phyloP scores from a whole-genome alignment of 2,329 filamentous ascomycete species.

The Microsporum ferrugineum region DNA sequence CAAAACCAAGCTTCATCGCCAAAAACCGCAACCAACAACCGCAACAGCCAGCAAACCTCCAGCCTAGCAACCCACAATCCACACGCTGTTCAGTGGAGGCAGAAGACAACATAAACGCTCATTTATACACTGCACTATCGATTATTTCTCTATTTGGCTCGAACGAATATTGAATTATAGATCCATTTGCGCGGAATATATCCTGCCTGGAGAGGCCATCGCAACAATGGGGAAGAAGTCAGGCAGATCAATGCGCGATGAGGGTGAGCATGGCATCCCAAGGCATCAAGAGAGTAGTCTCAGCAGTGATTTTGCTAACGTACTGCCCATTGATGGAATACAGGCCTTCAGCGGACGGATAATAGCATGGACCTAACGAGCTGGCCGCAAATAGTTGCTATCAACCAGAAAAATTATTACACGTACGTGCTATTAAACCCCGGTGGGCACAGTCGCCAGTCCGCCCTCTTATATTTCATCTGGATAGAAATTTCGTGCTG shows the following conservation, averaged over 20 bases:
- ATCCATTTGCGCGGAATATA: neutral
- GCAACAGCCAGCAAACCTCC: neutral
- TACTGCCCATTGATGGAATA: neutral
- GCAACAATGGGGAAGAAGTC: slow-evolving; percentile 2
- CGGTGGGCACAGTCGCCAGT: neutral
- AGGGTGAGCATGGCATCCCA: slow-evolving; percentile 32
- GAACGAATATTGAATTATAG: neutral
- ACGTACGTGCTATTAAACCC: slow-evolving; percentile 50
- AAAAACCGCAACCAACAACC: neutral
- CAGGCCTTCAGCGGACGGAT: slow-evolving; percentile 90
- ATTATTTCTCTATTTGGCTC: neutral
- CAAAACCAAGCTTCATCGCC: neutral
- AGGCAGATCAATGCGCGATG: slow-evolving; percentile 34
- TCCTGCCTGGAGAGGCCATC: neutral
- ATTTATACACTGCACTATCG: neutral
- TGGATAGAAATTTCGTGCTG: neutral
- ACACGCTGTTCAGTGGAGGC: neutral
- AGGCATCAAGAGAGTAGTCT: neutral
- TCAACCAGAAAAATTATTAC: slow-evolving; percentile 99
- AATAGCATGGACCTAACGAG: slow-evolving; percentile 94
- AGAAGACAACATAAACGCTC: neutral
- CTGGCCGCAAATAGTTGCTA: slow-evolving; percentile 85
- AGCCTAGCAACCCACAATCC: neutral
- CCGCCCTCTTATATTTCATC: neutral
- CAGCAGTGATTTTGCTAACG: neutral